These are phyloP conservation scores for Suillus discolor DNA, from an alignment of 768 basidiomycete genomes.

Conservation along the genomic window DNA sequence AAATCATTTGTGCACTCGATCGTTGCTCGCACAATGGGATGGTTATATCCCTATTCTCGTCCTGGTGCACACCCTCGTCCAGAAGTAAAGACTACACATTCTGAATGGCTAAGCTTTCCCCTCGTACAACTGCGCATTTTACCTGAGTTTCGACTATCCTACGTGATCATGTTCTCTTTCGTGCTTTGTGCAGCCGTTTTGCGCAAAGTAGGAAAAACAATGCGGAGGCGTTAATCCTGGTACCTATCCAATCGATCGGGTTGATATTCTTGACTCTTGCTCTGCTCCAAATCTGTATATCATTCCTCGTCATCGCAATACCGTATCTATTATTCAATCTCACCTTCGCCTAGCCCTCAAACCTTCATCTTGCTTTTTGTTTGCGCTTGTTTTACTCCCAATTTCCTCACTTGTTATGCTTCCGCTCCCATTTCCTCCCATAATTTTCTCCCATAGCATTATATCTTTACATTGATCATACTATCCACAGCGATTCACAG, in stretches of 20 bases:
- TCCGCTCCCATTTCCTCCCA: neutral
- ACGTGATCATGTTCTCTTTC: conserved; percentile 30
- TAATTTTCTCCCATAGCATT: neutral
- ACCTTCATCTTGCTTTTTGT: neutral
- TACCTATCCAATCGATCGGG: neutral
- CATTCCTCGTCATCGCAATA: neutral
- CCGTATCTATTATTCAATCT: neutral
- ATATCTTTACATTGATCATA: neutral
- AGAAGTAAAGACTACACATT: conserved; percentile 2
- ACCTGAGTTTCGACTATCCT: conserved; percentile 20
- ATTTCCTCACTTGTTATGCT: neutral
- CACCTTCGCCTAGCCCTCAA: neutral
- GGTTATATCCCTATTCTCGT: conserved; percentile 26
- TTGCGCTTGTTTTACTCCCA: neutral
- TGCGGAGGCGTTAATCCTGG: conserved; percentile 21
- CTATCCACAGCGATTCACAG: neutral
- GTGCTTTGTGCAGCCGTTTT: conserved; percentile 29
- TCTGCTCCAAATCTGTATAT: neutral
- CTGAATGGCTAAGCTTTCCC: conserved; percentile 3
- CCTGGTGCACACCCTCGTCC: neutral
- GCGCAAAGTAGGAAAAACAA: conserved; percentile 28
- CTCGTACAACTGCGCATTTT: conserved; percentile 12
- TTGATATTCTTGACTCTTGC: neutral
- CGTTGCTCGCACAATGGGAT: conserved; percentile 21
- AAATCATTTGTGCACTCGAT: conserved; percentile 19